A percentile compares a stretch with the other conserved stretches of the same genome.
Conservation (phyloP, 768 basidiomycete species). For the Mycena capillaripes region DNA sequence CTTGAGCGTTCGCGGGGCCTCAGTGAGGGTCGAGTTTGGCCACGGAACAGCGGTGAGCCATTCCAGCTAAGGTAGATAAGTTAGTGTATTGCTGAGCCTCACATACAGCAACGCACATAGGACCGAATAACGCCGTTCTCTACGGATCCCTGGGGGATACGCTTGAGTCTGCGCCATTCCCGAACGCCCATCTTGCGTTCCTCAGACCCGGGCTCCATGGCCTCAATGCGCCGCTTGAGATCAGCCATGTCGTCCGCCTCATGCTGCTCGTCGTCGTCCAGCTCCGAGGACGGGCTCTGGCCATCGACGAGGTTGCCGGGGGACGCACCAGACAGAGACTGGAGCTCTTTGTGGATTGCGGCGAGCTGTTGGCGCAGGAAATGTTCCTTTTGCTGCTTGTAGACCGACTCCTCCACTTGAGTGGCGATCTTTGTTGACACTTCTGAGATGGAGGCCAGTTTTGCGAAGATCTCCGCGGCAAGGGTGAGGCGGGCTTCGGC, state of each 20-base stretch:
- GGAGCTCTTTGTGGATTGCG: conserved; percentile 84
- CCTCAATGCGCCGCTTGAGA: conserved; percentile 79
- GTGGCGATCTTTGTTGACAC: conserved; percentile 86
- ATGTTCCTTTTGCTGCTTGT: conserved; percentile 90
- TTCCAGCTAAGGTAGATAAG: conserved; percentile 72
- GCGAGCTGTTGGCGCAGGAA: conserved; percentile 88
- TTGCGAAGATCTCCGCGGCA: conserved; percentile 79
- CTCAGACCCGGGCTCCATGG: conserved; percentile 79
- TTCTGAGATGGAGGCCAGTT: conserved; percentile 84
- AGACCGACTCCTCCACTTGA: conserved; percentile 86
- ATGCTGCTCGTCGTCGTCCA: conserved; percentile 84
- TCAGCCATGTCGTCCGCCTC: conserved; percentile 87
- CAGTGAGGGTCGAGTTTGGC: conserved; percentile 62
- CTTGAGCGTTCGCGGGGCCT: conserved; percentile 46
- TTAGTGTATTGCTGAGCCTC: conserved; percentile 32
- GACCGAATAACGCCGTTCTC: conserved; percentile 91
- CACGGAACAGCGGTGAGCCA: conserved; percentile 92
- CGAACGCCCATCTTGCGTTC: conserved; percentile 86
- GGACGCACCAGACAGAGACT: conserved; percentile 39
- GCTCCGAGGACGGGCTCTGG: conserved; percentile 59
- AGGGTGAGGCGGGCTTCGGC: conserved; percentile 74
- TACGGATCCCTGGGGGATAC: conserved; percentile 91
- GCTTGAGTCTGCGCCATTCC: conserved; percentile 87
- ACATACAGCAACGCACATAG: conserved; percentile 67
- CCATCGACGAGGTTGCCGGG: conserved; percentile 38